Evolutionary conservation across 164 flowering plant species (phyloP).

Genomic region (Kalanchoe fedtschenkoi): DNA sequence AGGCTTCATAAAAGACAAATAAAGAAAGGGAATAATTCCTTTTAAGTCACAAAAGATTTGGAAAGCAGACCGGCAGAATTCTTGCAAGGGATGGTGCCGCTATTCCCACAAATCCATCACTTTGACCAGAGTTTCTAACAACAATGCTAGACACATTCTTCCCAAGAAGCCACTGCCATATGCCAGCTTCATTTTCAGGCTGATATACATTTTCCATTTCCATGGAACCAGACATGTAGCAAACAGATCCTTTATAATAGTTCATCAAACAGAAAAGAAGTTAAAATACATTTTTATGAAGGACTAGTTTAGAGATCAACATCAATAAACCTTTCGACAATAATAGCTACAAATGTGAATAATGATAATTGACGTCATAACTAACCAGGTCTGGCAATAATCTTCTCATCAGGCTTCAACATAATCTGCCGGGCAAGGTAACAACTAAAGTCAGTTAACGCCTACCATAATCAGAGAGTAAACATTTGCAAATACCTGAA

Average conservation of each 20-base stretch:
- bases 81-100: constrained; percentile 94
- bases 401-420: constrained; percentile 85
- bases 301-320: no score
- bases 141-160: constrained; percentile 59
- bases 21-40: background rate
- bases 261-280: background rate
- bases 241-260: constrained; percentile 68
- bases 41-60: background rate
- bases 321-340: no score
- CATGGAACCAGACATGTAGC: constrained; percentile 87
- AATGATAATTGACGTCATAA: background rate
- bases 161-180: constrained; percentile 96
- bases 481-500: constrained; percentile 42
- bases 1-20: background rate
- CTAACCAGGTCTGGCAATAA: constrained; percentile 80
- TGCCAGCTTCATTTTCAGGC: constrained; percentile 85
- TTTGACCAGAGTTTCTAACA: constrained; percentile 59
- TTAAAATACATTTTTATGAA: no score
- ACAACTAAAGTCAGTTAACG: background rate
- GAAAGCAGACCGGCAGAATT: constrained; percentile 70
- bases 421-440: constrained; percentile 50
- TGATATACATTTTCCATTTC: constrained; percentile 74
- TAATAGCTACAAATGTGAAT: no score
- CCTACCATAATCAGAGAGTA: background rate
- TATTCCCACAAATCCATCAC: constrained; percentile 92